These are phyloP conservation scores for Cenchrus purpureus DNA, from an alignment of 176 grass and related monocot genomes.

Conservation along the genomic window DNA sequence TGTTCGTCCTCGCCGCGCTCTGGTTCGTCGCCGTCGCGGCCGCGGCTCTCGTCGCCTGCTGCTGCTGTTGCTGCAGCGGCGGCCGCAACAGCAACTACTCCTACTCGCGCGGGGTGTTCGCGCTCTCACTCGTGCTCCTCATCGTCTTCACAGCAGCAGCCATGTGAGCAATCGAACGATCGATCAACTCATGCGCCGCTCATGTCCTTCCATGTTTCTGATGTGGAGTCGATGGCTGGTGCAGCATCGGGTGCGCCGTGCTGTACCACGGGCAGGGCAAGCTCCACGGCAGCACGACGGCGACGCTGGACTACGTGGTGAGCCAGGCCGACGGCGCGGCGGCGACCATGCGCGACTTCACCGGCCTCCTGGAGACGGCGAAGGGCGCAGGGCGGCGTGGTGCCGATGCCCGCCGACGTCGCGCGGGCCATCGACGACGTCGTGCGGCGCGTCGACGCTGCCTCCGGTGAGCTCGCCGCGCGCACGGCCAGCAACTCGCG, in stretches of 20 bases:
- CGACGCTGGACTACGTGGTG: constrained; percentile 66
- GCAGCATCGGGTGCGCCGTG: constrained; percentile 66
- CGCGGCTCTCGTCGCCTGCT: constrained; percentile 42
- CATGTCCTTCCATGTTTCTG: background rate
- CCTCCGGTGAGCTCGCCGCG: constrained; percentile 52
- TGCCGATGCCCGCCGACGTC: constrained; percentile 35
- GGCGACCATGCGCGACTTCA: constrained; percentile 55
- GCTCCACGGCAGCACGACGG: constrained; percentile 59
- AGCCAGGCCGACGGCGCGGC: constrained; percentile 59
- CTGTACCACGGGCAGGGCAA: constrained; percentile 73
- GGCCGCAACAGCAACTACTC: constrained; percentile 25
- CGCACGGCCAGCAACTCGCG: constrained; percentile 63
- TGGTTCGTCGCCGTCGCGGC: constrained; percentile 66
- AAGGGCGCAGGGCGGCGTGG: constrained; percentile 42
- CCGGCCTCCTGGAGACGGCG: constrained; percentile 53
- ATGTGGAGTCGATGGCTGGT: background rate
- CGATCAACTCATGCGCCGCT: background rate
- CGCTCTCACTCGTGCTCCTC: constrained; percentile 49
- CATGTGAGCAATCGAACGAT: constrained; percentile 34
- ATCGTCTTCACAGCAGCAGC: constrained; percentile 47
- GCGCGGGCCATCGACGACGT: constrained; percentile 53
- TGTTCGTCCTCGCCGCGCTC: constrained; percentile 52
- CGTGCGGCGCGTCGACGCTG: constrained; percentile 8
- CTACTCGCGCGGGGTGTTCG: constrained; percentile 54
- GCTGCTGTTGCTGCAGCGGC: constrained; percentile 55